Base-by-base conservation (phyloP, 176 grass and related monocot genomes). In the Stipa capillata region DNA sequence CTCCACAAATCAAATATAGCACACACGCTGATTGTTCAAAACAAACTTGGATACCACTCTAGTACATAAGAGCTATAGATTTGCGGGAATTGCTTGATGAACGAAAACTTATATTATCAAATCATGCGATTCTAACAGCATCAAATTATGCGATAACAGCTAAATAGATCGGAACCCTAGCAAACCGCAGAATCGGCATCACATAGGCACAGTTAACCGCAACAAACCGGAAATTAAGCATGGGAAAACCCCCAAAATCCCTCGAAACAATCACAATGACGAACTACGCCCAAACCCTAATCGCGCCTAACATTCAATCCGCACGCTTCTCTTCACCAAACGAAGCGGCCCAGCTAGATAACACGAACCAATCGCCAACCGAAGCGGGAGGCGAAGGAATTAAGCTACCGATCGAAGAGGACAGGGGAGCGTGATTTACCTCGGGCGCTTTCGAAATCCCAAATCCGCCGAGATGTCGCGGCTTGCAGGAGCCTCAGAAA, bases 221-320 rank as follows among this genome's bases (percentile, higher is more conserved):
- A 14, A 14, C 0, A 5, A 55, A 35, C 0, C 6, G 0, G 37
- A 0, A 63, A 36, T 6, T 47, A 65, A 83, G n/a, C 27, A 66
- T 0, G 17, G 20, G 0, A 14, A 29, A 37, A 23, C 29, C n/a
- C 4, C 0, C 37, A 32, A 21, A 27, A 77, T 17, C 5, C 9
- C 4, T 15, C 64, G 5, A 67, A 67, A 25, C 32, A 1, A 76
- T 18, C 24, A 12, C 7, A 40, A 3, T 21, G 0, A 34, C 59
- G 11, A 76, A 56, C 13, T 0, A 6, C 25, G 4, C 73, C 1
- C 35, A 77, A 87, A 87, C 73, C 73, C 73, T 83, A 83, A 48
- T 21, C 29, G 27, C 44, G 20, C 20, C 7, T 3, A 51, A 1
- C 0, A 32, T 33, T 71, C 54, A 31, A 78, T 17, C 32, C 3